Evolutionary conservation across 805 yeast species (phyloP), one percentile per base, ranked within the genome.

Genomic region (Metschnikowia drakensbergensis): DNA sequence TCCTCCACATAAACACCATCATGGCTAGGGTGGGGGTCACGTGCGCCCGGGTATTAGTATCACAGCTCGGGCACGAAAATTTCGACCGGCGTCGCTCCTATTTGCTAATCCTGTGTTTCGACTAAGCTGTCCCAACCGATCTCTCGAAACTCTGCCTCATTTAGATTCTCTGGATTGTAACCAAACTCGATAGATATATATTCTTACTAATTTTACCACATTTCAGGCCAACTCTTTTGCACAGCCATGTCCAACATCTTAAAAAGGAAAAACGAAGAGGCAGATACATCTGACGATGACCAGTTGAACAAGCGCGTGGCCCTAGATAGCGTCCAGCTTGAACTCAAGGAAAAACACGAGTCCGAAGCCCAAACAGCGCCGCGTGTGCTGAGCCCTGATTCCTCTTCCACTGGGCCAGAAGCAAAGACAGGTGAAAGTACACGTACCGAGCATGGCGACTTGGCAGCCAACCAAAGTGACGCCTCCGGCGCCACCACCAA

Each of bases 181-280:
- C 45, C 37, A 23, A 40, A 29, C 36, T 31, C n/a, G 36, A 40
- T 31, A 33, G 17, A 29, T 26, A n/a, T 30, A 37, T 37, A 37
- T 37, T 37, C 32, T 28, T 37, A 37, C 41, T 37, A 37, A 37
- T 37, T 10, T n/a, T 11, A 13, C 23, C 41, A n/a, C 32, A 27
- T 39, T 39, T 39, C 43, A 29, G 43, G 43, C 28, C 35, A 28
- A 29, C 37, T 28, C 28, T 33, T 28, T 29, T 28, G 22, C 45
- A 22, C 34, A 17, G 13, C 40, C 33, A 56, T 56, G 59, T 56
- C 59, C 48, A 67, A 65, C 48, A 69, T 77, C 62, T 69, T 81
- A 61, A 85, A 85, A 63, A 74, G 91, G 48, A 85, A 84, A 69
- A 84, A 81, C 68, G 90, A 84, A 53, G 88, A 83, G 49, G 55